A percentile compares a stretch with the other conserved stretches of the same genome.
Evolutionary conservation across 108 stramenopile species (phyloP).

Genomic region (Licmophora abbreviata): DNA sequence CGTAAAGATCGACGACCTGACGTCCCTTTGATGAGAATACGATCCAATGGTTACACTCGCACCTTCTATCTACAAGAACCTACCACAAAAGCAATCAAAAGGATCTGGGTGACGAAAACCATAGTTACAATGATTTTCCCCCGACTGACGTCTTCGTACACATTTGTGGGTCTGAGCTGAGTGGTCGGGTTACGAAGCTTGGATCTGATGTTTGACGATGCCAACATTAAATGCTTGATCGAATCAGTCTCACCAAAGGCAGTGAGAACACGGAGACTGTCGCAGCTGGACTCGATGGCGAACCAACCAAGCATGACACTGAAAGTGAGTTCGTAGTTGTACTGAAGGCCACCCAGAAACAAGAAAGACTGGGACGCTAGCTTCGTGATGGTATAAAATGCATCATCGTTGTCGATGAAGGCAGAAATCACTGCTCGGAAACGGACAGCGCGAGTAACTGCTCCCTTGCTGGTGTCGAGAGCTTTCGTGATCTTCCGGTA

Average conservation of each 20-base stretch:
- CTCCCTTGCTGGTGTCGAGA: too few species aligned
- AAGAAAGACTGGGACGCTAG: constrained; percentile 7
- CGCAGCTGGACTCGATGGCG: constrained; percentile 1
- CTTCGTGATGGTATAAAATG: constrained; percentile 11
- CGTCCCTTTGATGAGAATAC: too few species aligned
- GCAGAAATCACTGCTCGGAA: constrained; percentile 10
- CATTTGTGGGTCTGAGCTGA: constrained; percentile 12
- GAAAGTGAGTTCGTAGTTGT: constrained; percentile 14
- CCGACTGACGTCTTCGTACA: constrained; percentile 21
- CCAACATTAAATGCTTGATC: constrained; percentile 5
- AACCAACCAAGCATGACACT: constrained; percentile 14
- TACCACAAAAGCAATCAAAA: constrained; percentile 21
- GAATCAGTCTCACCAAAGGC: constrained; percentile 1
- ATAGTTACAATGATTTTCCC: constrained; percentile 13
- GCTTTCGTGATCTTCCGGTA: too few species aligned
- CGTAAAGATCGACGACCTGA: too few species aligned
- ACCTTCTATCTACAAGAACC: too few species aligned
- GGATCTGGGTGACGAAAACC: constrained; percentile 18
- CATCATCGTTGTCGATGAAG: constrained; percentile 15
- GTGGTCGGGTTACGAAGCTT: constrained; percentile 11
- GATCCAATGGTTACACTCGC: too few species aligned
- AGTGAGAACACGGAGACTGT: constrained; percentile 12
- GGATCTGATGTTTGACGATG: constrained; percentile 2
- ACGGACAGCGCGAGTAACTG: constrained; percentile 1
- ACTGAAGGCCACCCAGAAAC: constrained; percentile 21